Conservation (phyloP, 345 rosid genomes). For the Raphanus sativus region DNA sequence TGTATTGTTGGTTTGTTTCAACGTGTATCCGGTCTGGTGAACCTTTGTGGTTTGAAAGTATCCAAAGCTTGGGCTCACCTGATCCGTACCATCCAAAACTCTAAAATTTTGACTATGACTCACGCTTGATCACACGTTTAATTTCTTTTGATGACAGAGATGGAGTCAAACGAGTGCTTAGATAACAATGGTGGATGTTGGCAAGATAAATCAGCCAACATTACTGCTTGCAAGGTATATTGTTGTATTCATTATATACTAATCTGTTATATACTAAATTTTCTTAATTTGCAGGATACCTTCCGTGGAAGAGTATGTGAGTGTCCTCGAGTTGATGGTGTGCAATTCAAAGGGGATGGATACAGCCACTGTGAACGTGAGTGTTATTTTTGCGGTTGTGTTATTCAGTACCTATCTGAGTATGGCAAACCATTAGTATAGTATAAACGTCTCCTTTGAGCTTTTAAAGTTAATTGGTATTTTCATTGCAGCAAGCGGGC, state of each 20-base stretch:
- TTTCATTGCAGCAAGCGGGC: conserved; percentile 53
- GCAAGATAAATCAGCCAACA: conserved; percentile 73
- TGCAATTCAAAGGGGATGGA: conserved; percentile 96
- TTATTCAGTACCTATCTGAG: neutral
- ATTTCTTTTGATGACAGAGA: conserved; percentile 47
- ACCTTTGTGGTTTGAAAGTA: too few species aligned
- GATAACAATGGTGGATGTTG: conserved; percentile 95
- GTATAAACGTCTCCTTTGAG: neutral
- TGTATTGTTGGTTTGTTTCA: neutral
- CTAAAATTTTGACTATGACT: too few species aligned
- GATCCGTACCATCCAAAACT: too few species aligned
- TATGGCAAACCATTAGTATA: neutral
- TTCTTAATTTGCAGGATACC: conserved; percentile 63
- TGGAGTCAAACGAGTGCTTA: conserved; percentile 96
- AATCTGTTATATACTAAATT: neutral
- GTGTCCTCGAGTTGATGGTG: conserved; percentile 90
- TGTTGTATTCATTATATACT: conserved; percentile 1
- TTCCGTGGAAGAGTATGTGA: conserved; percentile 95
- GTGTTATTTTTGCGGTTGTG: neutral
- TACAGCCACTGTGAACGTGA: conserved; percentile 92
- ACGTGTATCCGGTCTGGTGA: too few species aligned
- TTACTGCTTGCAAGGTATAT: conserved; percentile 93
- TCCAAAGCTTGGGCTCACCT: too few species aligned
- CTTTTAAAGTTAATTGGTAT: conserved; percentile 1
- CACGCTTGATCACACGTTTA: too few species aligned